These are phyloP conservation scores for Colletotrichum spaethianum DNA, from an alignment of 2,329 filamentous ascomycete species.

Conservation along the genomic window DNA sequence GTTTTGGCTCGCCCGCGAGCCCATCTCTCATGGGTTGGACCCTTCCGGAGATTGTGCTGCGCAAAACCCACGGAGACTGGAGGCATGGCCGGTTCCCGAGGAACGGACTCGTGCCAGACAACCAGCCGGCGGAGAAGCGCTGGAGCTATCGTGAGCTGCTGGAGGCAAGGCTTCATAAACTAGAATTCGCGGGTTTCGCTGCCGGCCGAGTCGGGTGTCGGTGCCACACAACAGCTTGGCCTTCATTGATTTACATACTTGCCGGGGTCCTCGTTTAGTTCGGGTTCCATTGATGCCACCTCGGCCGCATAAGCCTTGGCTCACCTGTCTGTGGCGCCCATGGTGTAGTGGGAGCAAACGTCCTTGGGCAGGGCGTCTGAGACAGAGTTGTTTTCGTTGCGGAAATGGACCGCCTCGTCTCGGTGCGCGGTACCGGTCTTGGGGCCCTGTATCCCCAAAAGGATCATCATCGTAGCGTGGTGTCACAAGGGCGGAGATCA, in stretches of 20 bases:
- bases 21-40: background rate
- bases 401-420: conserved; percentile 29
- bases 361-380: conserved; percentile 4
- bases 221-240: conserved; percentile 15
- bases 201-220: conserved; percentile 21
- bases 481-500: conserved; percentile 15
- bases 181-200: background rate
- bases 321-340: background rate
- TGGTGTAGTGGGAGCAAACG: conserved; percentile 2
- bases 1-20: background rate
- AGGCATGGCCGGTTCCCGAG: background rate
- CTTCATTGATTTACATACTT: conserved; percentile 20
- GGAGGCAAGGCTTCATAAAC: background rate
- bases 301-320: conserved; percentile 5
- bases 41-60: background rate
- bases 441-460: background rate
- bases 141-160: background rate
- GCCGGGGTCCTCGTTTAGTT: conserved; percentile 15
- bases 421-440: conserved; percentile 5
- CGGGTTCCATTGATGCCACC: conserved; percentile 23
- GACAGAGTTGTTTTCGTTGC: conserved; percentile 6
- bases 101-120: background rate
- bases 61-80: background rate
- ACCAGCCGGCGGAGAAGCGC: conserved; percentile 10
- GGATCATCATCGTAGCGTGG: background rate